Conservation (phyloP, 2,329 filamentous ascomycete species). For the Malbranchea zuffiana region DNA sequence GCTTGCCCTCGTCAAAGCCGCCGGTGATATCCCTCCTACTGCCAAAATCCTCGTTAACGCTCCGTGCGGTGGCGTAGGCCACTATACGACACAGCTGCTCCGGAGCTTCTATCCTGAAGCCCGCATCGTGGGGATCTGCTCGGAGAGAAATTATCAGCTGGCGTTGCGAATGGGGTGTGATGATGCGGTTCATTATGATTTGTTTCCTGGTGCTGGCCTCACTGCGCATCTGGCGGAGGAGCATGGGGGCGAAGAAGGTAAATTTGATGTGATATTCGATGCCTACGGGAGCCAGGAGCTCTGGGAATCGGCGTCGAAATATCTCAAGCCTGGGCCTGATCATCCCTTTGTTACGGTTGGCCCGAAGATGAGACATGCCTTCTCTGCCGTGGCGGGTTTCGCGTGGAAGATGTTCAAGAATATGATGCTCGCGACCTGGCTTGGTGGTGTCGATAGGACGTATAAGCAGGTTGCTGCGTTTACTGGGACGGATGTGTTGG, state of each 20-base stretch:
- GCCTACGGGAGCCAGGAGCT: constrained; percentile 13
- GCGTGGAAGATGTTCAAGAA: constrained; percentile 13
- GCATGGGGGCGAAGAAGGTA: constrained; percentile 5
- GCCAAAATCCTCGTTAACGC: constrained; percentile 11
- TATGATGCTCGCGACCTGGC: constrained; percentile 7
- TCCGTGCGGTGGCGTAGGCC: constrained; percentile 12
- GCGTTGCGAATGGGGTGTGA: constrained; percentile 10
- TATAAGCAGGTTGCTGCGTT: constrained; percentile 13
- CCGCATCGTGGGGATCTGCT: constrained; percentile 12
- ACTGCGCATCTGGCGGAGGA: constrained; percentile 3
- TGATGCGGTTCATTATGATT: constrained; percentile 12
- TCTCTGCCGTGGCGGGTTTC: constrained; percentile 8
- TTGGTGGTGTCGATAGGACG: constrained; percentile 11
- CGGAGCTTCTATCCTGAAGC: constrained; percentile 7
- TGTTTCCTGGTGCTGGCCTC: constrained; percentile 9
- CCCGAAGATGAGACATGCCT: constrained; percentile 6
- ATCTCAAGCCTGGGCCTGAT: constrained; percentile 10
- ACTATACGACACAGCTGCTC: constrained; percentile 11
- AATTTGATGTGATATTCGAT: constrained; percentile 13
- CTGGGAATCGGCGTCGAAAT: constrained; percentile 8
- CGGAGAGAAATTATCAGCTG: constrained; percentile 6
- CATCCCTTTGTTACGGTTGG: constrained; percentile 12
- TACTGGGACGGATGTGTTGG: constrained; percentile 9
- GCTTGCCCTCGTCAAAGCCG: constrained; percentile 9
- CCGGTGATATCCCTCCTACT: constrained; percentile 7